Evolutionary conservation across 768 basidiomycete genomes (phyloP).

Genomic region (Lanmaoa rubissima): DNA sequence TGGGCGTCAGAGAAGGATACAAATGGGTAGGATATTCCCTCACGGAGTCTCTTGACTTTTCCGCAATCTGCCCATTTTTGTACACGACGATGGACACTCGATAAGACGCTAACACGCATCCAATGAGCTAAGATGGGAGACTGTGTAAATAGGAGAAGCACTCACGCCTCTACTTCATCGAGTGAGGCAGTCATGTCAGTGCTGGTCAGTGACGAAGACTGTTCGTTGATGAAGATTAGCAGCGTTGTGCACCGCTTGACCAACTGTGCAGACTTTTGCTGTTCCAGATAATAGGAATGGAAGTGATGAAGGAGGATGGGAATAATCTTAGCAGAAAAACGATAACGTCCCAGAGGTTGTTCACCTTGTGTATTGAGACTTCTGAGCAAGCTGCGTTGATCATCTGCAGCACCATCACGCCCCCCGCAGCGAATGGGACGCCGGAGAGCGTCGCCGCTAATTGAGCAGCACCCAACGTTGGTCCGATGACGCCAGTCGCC

Average conservation of each 20-base stretch:
- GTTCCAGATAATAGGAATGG: constrained; percentile 1
- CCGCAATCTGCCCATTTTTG: constrained; percentile 40
- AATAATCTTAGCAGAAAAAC: constrained; percentile 1
- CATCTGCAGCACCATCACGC: constrained; percentile 41
- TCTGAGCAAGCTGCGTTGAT: constrained; percentile 47
- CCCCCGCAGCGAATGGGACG: constrained; percentile 45
- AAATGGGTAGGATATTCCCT: constrained; percentile 11
- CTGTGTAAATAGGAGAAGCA: not conserved
- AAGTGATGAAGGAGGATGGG: not conserved
- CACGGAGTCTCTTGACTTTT: constrained; percentile 40
- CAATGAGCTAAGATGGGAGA: not conserved
- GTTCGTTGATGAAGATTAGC: constrained; percentile 40
- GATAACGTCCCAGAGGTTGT: not conserved
- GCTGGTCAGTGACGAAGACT: constrained; percentile 38
- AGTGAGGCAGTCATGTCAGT: constrained; percentile 38
- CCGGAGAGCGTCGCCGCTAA: constrained; percentile 44
- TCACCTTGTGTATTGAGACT: constrained; percentile 50
- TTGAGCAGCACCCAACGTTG: constrained; percentile 35
- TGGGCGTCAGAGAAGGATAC: constrained; percentile 4
- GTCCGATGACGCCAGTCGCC: constrained; percentile 14
- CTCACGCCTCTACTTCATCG: constrained; percentile 47
- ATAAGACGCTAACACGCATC: constrained; percentile 37
- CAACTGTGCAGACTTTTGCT: constrained; percentile 45
- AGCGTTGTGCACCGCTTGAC: constrained; percentile 42
- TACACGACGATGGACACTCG: constrained; percentile 39